Percentiles rank a stretch among this genome's conserved stretches.
phyloP scores from a whole-genome alignment of 169 alveolate species.

The Plasmodium adleri region DNA sequence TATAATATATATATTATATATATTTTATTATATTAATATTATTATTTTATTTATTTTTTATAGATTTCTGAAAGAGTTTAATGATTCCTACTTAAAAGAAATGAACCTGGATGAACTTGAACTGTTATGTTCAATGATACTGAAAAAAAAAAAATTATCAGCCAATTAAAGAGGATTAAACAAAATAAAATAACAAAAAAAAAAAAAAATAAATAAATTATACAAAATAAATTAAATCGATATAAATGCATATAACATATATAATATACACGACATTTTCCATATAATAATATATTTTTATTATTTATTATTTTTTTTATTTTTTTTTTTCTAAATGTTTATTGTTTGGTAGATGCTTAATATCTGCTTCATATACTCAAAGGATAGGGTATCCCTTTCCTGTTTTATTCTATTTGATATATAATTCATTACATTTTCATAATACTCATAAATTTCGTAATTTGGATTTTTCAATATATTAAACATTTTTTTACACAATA shows the following conservation, averaged over 20 bases:
- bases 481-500: constrained; percentile 45
- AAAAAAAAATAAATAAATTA: background rate
- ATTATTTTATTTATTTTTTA: background rate
- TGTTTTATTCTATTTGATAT: constrained; percentile 1
- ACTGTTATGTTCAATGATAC: constrained; percentile 46
- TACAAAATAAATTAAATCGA: background rate
- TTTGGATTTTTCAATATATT: constrained; percentile 37
- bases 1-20: background rate
- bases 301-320: background rate
- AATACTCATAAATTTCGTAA: background rate
- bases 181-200: background rate
- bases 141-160: constrained; percentile 33
- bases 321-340: background rate
- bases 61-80: constrained; percentile 40
- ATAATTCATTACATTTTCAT: constrained; percentile 22
- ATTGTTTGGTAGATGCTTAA: constrained; percentile 1
- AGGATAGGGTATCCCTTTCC: constrained; percentile 22
- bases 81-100: constrained; percentile 39
- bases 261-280: background rate
- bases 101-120: constrained; percentile 67
- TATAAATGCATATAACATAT: background rate
- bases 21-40: background rate
- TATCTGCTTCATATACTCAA: constrained; percentile 13
- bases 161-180: background rate
- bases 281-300: background rate